Base-by-base conservation (phyloP, 192 early-diverging fungal genomes). In the Coemansia sp. region DNA sequence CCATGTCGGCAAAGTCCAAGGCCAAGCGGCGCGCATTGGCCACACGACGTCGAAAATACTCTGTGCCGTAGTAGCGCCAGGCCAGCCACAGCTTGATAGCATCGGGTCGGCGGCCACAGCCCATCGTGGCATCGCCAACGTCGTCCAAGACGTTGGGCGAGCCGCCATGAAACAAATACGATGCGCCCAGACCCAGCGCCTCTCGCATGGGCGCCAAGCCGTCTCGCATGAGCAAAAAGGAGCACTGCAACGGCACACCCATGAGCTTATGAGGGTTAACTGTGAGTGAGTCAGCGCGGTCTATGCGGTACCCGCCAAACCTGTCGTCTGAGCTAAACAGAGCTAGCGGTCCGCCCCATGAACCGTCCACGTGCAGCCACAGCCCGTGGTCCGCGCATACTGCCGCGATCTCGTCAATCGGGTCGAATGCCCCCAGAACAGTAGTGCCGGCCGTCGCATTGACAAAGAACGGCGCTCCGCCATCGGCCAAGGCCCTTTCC, bases 221-320 rank as follows among this genome's bases (percentile, higher is more conserved):
- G 52, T 86, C 79, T 16, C 77, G 77, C 12, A 90, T 81, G 13
- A 92, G 59, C 31, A 94, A 68, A 33, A 90, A 83, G 20, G 90
- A 91, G 71, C 93, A 94, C 73, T 93, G 91, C 35, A 90, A 65
- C 1, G 93, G 89, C 21, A 88, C 84, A 26, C 91, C 91, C 33
- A 94, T 73, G 65, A 94, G 82, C 70, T 94, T 94, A 82, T 94
- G 93, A 12, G 93, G 93, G 56, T 91, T 92, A 39, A 94, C 20
- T 1, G 88, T 88, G 34, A 93, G 76, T 26, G 90, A 88, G 62
- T 94, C 84, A 26, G 72, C 43, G 0, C 35, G 35, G 78, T 85
- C 86, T 18, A 48, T 38, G n/a, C 48, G 61, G 5, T 69, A 43
- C 23, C 14, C 26, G 61, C 62, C 75, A 0, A 23, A 6, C 68